Conservation (phyloP, 441 rosid genomes). For the Manihot esculenta region DNA sequence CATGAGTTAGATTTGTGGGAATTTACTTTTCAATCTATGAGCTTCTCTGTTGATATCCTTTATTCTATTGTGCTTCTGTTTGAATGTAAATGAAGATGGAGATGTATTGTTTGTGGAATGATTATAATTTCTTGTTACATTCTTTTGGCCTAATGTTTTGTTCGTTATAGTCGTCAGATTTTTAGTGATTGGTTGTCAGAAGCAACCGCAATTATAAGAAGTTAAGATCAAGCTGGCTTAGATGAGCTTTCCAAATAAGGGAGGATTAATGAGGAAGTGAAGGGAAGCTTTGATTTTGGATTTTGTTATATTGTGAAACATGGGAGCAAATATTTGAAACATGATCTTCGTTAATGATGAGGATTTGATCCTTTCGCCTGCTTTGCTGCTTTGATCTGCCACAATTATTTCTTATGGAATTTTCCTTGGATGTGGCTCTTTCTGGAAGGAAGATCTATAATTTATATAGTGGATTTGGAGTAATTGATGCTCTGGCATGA, state of each 20-base stretch:
- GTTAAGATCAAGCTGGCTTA: background rate
- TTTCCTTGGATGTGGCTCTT: background rate
- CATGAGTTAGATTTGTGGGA: background rate
- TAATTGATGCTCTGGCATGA: background rate
- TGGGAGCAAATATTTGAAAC: background rate
- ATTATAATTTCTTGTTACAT: background rate
- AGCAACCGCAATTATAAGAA: background rate
- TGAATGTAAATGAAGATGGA: background rate
- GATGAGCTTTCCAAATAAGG: background rate
- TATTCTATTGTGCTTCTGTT: background rate
- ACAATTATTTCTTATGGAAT: background rate
- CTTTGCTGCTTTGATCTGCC: background rate
- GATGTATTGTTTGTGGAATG: background rate
- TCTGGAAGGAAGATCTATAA: background rate
- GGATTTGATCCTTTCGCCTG: background rate
- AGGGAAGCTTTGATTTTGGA: background rate
- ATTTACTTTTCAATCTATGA: background rate
- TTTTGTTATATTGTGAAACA: background rate
- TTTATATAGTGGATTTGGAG: background rate
- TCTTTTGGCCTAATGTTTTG: too few species aligned
- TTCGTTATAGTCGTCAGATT: background rate
- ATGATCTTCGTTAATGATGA: background rate
- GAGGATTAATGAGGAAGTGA: background rate
- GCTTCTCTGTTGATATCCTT: background rate
- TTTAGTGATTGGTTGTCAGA: background rate